These are phyloP conservation scores for Clonostachys chloroleuca DNA, from an alignment of 2,329 filamentous ascomycete genomes.

Conservation along the genomic window DNA sequence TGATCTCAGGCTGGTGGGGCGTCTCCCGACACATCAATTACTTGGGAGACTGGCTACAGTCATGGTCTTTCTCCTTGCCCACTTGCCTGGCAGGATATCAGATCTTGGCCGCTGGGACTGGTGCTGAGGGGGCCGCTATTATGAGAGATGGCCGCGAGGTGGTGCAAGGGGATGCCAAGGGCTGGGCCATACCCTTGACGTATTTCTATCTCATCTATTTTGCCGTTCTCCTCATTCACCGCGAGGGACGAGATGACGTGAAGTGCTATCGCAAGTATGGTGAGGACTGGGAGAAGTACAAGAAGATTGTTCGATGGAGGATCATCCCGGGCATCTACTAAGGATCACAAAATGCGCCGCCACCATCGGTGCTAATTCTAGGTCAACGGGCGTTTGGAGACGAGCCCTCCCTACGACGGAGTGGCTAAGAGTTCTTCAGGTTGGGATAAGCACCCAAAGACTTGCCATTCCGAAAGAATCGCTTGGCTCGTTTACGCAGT, in stretches of 20 bases:
- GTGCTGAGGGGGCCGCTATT: conserved; percentile 48
- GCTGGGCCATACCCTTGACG: conserved; percentile 83
- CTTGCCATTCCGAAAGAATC: too few species aligned
- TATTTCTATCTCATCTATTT: conserved; percentile 97
- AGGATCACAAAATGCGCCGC: too few species aligned
- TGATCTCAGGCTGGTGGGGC: conserved; percentile 92
- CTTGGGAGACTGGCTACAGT: conserved; percentile 89
- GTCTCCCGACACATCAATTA: conserved; percentile 92
- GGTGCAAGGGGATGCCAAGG: conserved; percentile 67
- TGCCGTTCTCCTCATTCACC: conserved; percentile 78
- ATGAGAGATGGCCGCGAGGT: conserved; percentile 59
- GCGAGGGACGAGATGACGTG: conserved; percentile 82
- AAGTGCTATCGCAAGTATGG: conserved; percentile 92
- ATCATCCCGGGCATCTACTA: conserved; percentile 89
- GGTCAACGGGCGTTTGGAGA: too few species aligned
- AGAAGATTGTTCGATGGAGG: conserved; percentile 72
- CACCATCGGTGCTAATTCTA: too few species aligned
- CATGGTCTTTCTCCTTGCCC: conserved; percentile 85
- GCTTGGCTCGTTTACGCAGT: too few species aligned
- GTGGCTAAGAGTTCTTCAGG: too few species aligned
- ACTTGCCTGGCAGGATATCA: conserved; percentile 81
- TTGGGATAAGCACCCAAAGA: too few species aligned
- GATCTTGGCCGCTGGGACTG: conserved; percentile 53
- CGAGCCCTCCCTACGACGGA: too few species aligned
- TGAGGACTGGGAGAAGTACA: conserved; percentile 87